A percentile compares a stretch with the other conserved stretches of the same genome.
Evolutionary conservation across 2,329 filamentous ascomycete genomes (phyloP).

Genomic region (Metarhizium guizhouense): DNA sequence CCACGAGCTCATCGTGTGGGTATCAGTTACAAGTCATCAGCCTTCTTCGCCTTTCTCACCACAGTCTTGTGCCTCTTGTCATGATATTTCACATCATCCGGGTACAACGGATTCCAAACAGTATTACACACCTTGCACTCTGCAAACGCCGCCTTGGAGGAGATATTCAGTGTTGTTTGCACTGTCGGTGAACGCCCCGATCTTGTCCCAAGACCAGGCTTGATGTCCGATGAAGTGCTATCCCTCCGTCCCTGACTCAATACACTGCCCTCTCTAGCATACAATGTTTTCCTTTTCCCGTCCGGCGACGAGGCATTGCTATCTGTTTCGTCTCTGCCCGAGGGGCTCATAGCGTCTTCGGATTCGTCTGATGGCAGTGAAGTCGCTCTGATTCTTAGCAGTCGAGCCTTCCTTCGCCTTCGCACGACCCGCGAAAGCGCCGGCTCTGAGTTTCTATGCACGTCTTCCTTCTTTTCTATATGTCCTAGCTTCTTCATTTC

Average conservation of each 20-base stretch:
- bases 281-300: neutral
- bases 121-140: conserved; percentile 34
- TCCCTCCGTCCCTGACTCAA: neutral
- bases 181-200: conserved; percentile 14
- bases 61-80: conserved; percentile 28
- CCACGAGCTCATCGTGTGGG: neutral
- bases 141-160: conserved; percentile 30
- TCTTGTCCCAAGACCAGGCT: conserved; percentile 3
- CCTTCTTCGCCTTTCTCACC: conserved; percentile 17
- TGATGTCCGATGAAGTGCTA: neutral
- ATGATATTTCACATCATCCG: conserved; percentile 34
- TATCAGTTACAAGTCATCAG: conserved; percentile 11
- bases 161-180: conserved; percentile 36
- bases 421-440: neutral
- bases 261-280: neutral
- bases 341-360: neutral
- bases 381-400: conserved; percentile 19
- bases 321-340: conserved; percentile 2
- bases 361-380: conserved; percentile 9
- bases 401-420: conserved; percentile 15
- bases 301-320: neutral
- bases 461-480: neutral
- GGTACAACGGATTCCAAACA: conserved; percentile 34
- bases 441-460: neutral
- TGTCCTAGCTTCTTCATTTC: conserved; percentile 2